Evolutionary conservation across 78 protist genomes (phyloP).

Genomic region (Dictyostelium intermedium): DNA sequence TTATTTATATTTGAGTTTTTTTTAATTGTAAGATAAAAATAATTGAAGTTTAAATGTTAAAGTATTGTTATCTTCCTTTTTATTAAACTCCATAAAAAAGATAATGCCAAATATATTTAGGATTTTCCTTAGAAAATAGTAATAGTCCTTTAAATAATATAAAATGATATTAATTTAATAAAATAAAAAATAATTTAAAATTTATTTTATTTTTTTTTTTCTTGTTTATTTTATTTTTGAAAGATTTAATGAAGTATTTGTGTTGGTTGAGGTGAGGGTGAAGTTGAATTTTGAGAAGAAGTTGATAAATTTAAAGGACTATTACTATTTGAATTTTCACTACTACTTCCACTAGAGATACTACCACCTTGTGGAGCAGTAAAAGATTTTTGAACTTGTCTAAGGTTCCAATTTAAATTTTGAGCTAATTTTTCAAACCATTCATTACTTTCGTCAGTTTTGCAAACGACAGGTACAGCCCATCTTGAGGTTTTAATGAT

Average conservation of each 20-base stretch:
- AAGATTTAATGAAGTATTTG: neutral
- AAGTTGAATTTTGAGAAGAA: neutral
- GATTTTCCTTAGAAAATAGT: too few species aligned
- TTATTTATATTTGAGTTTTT: too few species aligned
- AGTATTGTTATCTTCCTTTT: too few species aligned
- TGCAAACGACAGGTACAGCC: slow-evolving; percentile 80
- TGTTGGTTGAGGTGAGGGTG: neutral
- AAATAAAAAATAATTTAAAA: too few species aligned
- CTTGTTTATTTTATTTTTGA: neutral
- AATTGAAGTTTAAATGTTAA: too few species aligned
- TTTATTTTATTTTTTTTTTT: neutral
- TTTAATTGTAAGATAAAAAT: too few species aligned
- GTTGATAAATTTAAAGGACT: neutral
- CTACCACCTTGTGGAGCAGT: neutral
- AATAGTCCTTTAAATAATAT: too few species aligned
- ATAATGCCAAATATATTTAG: too few species aligned
- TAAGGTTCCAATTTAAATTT: slow-evolving; percentile 77
- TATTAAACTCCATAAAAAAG: too few species aligned
- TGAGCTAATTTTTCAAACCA: slow-evolving; percentile 82
- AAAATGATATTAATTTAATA: too few species aligned
- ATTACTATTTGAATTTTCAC: neutral
- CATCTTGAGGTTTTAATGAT: slow-evolving; percentile 70
- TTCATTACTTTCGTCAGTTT: slow-evolving; percentile 68
- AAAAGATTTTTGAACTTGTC: slow-evolving; percentile 65
- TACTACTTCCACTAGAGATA: neutral